These are phyloP conservation scores for Schoenoplectus tabernaemontani DNA, from an alignment of 202 grass and related monocot genomes.

Conservation along the genomic window DNA sequence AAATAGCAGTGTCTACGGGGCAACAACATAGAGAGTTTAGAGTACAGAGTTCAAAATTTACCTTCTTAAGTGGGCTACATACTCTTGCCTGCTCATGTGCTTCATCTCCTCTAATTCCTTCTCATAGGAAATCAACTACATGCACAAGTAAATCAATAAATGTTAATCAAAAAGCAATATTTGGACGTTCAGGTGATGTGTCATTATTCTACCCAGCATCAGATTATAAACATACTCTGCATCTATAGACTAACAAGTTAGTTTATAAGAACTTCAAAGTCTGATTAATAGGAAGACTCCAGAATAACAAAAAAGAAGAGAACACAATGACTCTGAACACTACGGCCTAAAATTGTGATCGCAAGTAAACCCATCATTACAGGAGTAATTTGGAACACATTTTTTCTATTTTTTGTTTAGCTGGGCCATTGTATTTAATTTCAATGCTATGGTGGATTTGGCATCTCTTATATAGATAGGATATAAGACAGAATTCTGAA, in stretches of 20 bases:
- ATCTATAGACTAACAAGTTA: neutral
- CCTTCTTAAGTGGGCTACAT: conserved; percentile 83
- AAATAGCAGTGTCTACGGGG: neutral
- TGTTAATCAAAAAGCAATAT: neutral
- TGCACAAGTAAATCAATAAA: neutral
- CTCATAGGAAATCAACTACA: conserved; percentile 27
- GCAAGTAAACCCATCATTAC: neutral
- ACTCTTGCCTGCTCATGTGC: conserved; percentile 89
- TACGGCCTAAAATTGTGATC: neutral
- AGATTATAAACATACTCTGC: neutral
- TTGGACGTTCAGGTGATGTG: neutral
- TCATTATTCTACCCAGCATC: neutral
- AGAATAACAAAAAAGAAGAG: neutral
- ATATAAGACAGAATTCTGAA: neutral
- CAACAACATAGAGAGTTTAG: neutral
- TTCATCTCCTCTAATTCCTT: conserved; percentile 88
- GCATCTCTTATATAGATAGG: no score
- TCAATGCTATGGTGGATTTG: neutral
- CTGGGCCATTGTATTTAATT: neutral
- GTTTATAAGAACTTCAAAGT: neutral
- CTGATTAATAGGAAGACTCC: neutral
- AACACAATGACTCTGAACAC: neutral
- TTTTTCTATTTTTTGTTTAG: neutral
- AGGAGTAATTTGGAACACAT: neutral
- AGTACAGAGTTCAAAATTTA: neutral